A percentile compares a stretch with the other conserved stretches of the same genome.
Conservation (phyloP, 805 yeast species). For the Saturnispora sanitii region DNA sequence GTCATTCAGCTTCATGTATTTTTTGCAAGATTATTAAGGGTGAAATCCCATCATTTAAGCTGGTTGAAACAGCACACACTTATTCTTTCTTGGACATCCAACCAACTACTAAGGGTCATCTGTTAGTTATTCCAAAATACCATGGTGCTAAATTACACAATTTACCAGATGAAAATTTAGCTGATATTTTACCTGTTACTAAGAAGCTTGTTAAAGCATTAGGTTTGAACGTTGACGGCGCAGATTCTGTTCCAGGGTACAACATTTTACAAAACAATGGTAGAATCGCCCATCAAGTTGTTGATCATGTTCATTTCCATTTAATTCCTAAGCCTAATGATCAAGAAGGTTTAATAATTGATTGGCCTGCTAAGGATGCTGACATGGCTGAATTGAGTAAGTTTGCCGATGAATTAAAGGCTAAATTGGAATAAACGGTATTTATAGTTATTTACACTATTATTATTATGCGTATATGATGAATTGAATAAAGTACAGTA, state of each 20-base stretch:
- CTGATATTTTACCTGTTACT: conserved; percentile 80
- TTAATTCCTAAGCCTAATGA: conserved; percentile 79
- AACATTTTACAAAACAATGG: conserved; percentile 91
- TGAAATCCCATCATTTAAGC: conserved; percentile 88
- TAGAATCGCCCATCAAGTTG: conserved; percentile 88
- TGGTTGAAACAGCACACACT: conserved; percentile 73
- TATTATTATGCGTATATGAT: neutral
- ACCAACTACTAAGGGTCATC: conserved; percentile 85
- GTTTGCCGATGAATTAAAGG: conserved; percentile 50
- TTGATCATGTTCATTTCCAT: conserved; percentile 95
- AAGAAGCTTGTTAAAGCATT: conserved; percentile 74
- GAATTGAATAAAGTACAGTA: too few species aligned
- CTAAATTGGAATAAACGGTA: conserved; percentile 26
- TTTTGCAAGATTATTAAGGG: conserved; percentile 93
- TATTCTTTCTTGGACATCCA: conserved; percentile 89
- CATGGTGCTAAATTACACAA: conserved; percentile 92
- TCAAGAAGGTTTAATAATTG: conserved; percentile 71
- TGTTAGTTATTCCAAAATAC: conserved; percentile 81
- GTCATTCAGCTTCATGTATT: conserved; percentile 53
- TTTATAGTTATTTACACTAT: neutral
- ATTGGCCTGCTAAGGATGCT: conserved; percentile 88
- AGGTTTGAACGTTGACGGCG: conserved; percentile 52
- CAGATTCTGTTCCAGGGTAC: conserved; percentile 59
- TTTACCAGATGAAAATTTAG: conserved; percentile 82
- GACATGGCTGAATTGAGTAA: conserved; percentile 64